A percentile compares a stretch with the other conserved stretches of the same genome.
Conservation (phyloP, 2,329 filamentous ascomycete species). For the Epichloe aotearoae region DNA sequence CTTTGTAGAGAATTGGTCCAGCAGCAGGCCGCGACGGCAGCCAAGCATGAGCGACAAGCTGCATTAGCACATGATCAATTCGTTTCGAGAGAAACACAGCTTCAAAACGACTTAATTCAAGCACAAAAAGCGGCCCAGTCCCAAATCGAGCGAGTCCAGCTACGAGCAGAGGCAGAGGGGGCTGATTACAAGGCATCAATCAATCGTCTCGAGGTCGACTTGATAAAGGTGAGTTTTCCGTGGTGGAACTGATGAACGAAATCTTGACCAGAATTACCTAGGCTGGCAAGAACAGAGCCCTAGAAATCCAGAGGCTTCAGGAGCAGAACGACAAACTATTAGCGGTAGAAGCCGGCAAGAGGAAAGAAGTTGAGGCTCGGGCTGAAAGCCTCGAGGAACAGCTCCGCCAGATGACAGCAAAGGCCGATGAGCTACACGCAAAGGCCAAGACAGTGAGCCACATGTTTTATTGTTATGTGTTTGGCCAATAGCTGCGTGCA, state of each 20-base stretch:
- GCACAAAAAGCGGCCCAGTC: conserved; percentile 33
- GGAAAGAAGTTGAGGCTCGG: conserved; percentile 14
- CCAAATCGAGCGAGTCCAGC: conserved; percentile 34
- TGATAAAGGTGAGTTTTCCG: conserved; percentile 38
- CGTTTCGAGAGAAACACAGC: conserved; percentile 13
- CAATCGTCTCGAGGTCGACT: conserved; percentile 46
- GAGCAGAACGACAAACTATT: conserved; percentile 21
- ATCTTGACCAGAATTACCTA: conserved; percentile 16
- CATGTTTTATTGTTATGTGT: too few species aligned
- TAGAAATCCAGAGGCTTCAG: conserved; percentile 45
- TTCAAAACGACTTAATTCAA: conserved; percentile 27
- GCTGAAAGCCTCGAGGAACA: conserved; percentile 15
- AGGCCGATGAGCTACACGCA: conserved; percentile 11
- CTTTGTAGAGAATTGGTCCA: conserved; percentile 1
- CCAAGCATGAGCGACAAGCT: conserved; percentile 13
- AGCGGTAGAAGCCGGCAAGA: conserved; percentile 22
- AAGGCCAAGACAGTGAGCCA: conserved; percentile 15
- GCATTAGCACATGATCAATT: conserved; percentile 8
- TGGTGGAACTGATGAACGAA: neutral
- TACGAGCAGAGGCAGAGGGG: conserved; percentile 45
- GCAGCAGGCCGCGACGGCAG: conserved; percentile 16
- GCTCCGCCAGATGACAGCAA: conserved; percentile 10
- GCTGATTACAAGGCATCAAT: conserved; percentile 50
- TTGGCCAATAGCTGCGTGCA: neutral
- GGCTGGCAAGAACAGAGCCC: conserved; percentile 45